Evolutionary conservation across 2,329 filamentous ascomycete genomes (phyloP), one percentile per base, ranked within the genome.

Genomic region (Gnomoniopsis sp.): DNA sequence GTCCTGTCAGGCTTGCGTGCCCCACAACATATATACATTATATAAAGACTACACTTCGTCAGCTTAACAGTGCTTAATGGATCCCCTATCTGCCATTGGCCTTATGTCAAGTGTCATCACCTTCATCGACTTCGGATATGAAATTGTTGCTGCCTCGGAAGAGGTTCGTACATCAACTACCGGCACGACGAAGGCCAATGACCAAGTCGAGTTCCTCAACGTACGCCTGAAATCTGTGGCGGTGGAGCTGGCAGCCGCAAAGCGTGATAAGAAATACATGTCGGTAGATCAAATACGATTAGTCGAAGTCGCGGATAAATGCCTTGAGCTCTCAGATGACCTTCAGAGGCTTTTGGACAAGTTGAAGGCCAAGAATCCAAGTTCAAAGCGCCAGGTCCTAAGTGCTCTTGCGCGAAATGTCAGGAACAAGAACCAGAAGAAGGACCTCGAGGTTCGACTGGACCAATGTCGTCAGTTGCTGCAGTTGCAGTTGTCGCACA

Each of bases 361-460:
- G 71, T 70, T 79, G 64, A 73, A 73, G 70, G 72, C 67, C 63
- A 71, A 74, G 62, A 71, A 72, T 67, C 67, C 78, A 60, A 75
- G 74, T 74, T 78, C 48, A 17, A 57, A 53, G 49, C 19, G 38
- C 2, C 38, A 51, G 38, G 21, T 41, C 22, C n/a, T 57, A 1
- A 46, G 22, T 1, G 6, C 26, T 36, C 19, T 53, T 6, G 4
- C 34, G 14, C 26, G 44, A 2, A 53, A 47, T 53, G 6, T 53
- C 2, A 33, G n/a, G 6, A 57, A 33, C 8, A 53, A 46, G 14
- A 38, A 53, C 38, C 2, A 53, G 14, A 57, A 57, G n/a, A 21
- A 6, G 3, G 23, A 36, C 3, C 6, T 57, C 4, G 49, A 57
- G 11, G 26, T n/a, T 3, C 43, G 38, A 11, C 33, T 57, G 19